These are phyloP conservation scores for Chenopodium quinoa DNA, from an alignment of 148 eudicot species.

Conservation along the genomic window DNA sequence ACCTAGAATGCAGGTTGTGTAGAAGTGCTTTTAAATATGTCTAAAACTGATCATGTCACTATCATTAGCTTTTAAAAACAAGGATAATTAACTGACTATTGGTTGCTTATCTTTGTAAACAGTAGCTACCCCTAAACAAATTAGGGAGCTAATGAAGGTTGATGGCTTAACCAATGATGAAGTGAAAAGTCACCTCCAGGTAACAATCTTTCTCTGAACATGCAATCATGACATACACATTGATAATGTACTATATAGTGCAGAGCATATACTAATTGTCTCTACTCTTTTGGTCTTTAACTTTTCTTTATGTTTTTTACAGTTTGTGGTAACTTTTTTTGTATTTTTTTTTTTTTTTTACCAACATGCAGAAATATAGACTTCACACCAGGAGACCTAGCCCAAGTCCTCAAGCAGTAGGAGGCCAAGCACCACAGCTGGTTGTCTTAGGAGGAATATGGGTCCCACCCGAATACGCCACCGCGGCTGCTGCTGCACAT, in stretches of 20 bases:
- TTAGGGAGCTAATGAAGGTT: constrained; percentile 98
- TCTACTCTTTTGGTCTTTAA: constrained; percentile 21
- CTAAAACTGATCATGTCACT: constrained; percentile 7
- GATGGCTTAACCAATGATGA: constrained; percentile 99
- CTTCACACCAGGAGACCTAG: constrained; percentile 97
- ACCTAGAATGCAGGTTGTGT: background rate
- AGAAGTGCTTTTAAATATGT: no score
- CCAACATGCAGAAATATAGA: constrained; percentile 75
- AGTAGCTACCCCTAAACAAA: constrained; percentile 99
- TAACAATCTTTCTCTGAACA: constrained; percentile 28
- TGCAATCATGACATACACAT: constrained; percentile 26
- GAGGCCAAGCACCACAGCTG: constrained; percentile 54
- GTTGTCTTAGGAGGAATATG: constrained; percentile 93
- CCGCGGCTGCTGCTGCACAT: constrained; percentile 49
- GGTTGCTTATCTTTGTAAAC: constrained; percentile 26
- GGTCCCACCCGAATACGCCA: constrained; percentile 94
- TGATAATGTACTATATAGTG: constrained; percentile 24
- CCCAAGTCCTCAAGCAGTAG: constrained; percentile 75
- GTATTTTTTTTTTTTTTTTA: background rate
- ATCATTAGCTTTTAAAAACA: constrained; percentile 17
- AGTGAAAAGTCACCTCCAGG: constrained; percentile 99
- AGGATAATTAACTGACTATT: constrained; percentile 16
- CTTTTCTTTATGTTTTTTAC: background rate
- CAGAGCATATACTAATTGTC: constrained; percentile 26
- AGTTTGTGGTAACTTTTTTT: background rate